phyloP scores from a whole-genome alignment of 306 rosid genomes.

The Ormosia emarginata region DNA sequence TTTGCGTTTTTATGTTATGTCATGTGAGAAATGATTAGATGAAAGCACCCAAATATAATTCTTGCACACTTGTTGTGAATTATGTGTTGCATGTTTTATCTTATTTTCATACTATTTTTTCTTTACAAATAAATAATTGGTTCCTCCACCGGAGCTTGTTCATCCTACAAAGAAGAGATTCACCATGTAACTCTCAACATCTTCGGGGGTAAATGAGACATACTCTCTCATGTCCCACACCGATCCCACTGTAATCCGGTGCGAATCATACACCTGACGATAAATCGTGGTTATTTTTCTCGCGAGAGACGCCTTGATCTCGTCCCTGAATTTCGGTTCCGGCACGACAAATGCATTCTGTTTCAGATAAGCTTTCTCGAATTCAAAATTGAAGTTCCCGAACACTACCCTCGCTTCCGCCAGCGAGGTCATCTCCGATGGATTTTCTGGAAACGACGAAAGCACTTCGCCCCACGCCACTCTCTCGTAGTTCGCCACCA shows the following conservation, averaged over 20 bases:
- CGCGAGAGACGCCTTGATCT: constrained; percentile 40
- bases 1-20: too few species aligned
- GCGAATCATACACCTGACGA: constrained; percentile 37
- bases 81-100: too few species aligned
- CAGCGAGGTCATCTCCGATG: constrained; percentile 10
- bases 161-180: constrained; percentile 36
- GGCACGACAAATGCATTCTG: constrained; percentile 41
- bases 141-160: neutral
- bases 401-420: constrained; percentile 50
- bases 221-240: neutral
- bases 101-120: too few species aligned
- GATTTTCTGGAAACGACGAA: constrained; percentile 52
- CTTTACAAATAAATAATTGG: too few species aligned
- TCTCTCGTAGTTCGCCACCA: constrained; percentile 41
- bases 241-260: constrained; percentile 28
- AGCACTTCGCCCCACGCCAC: constrained; percentile 56
- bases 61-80: too few species aligned
- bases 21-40: too few species aligned
- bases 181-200: constrained; percentile 46
- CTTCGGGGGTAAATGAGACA: constrained; percentile 53
- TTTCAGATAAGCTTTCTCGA: constrained; percentile 46
- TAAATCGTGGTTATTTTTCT: constrained; percentile 40
- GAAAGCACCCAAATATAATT: too few species aligned
- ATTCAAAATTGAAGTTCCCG: constrained; percentile 43
- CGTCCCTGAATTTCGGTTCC: constrained; percentile 45